Evolutionary conservation across 208 protist species (phyloP), one percentile per base, ranked within the genome.

Genomic region (Jaenimonas drosophilae): DNA sequence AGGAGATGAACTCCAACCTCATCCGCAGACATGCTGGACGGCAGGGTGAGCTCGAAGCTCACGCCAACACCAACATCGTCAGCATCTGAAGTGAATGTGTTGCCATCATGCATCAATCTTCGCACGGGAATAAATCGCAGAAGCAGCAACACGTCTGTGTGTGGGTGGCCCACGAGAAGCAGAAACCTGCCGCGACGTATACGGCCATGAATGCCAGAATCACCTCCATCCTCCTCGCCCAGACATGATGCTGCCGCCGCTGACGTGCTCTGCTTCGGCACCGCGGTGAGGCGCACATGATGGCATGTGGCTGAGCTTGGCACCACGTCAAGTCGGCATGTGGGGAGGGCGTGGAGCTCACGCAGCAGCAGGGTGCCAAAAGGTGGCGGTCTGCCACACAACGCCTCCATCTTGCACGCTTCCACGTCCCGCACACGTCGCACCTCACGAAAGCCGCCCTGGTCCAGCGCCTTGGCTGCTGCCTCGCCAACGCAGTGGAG

Each of bases 351-450:
- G 14, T 21, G 14, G 20, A 71, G 64, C 19, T 68, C 40, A 14
- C 52, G 20, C 42, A 68, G 37, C n/a, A 91, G 42, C 17, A 76
- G 57, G 2, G 40, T 71, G 4, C 84, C 84, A 54, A 88, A 92
- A 1, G 84, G 84, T 11, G 79, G 79, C 38, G 76, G 49, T 0
- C 72, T 69, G 23, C 70, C 59, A 48, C 73, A 79, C 9, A 88
- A 37, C 25, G 70, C 61, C 45, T 93, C 79, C 26, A 93, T 50
- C 43, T 67, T 71, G 12, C 75, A 64, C 17, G 85, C 54, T 40
- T 77, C 60, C 0, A 55, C 59, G 12, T 28, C 9, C 9, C 34
- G 23, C 4, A 93, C 25, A 28, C 55, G 62, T 4, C 30, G 11
- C 51, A 93, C 76, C 4, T 28, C 47, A n/a, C 53, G 40, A 29